Evolutionary conservation across 2,329 filamentous ascomycete species (phyloP).

Genomic region (Ophiostoma montium): DNA sequence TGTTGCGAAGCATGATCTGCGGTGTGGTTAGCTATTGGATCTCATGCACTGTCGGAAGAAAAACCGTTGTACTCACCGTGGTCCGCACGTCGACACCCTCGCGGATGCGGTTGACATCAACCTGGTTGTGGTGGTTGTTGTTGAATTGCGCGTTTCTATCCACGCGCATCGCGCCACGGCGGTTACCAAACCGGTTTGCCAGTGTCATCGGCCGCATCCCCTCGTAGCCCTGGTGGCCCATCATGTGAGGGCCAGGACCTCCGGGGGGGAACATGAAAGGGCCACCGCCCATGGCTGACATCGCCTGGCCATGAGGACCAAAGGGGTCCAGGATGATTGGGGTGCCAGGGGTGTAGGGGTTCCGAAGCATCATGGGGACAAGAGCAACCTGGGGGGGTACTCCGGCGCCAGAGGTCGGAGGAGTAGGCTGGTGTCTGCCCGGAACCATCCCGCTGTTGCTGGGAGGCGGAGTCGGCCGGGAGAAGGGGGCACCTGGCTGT

Average conservation of each 20-base stretch:
- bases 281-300: slow-evolving; percentile 15
- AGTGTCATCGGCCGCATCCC: slow-evolving; percentile 17
- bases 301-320: slow-evolving; percentile 17
- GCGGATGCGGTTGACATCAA: slow-evolving; percentile 45
- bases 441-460: slow-evolving; percentile 1
- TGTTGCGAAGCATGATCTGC: slow-evolving; percentile 87
- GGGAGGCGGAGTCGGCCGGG: slow-evolving; percentile 1
- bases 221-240: slow-evolving; percentile 19
- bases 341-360: slow-evolving; percentile 18
- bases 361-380: slow-evolving; percentile 24
- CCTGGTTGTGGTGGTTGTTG: slow-evolving; percentile 43
- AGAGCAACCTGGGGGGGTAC: slow-evolving; percentile 22
- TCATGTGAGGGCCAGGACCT: not conserved
- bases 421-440: slow-evolving; percentile 8
- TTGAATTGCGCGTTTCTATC: slow-evolving; percentile 14
- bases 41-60: not conserved
- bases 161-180: slow-evolving; percentile 26
- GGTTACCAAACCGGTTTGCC: slow-evolving; percentile 23
- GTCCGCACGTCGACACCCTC: slow-evolving; percentile 60
- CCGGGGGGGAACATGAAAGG: slow-evolving; percentile 9
- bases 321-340: slow-evolving; percentile 23
- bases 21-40: not conserved
- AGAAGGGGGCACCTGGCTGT: not conserved
- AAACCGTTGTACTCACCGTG: slow-evolving; percentile 48
- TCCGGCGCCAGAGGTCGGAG: slow-evolving; percentile 14